Percentiles rank a stretch among this genome's conserved stretches.
Evolutionary conservation across 208 protist species (phyloP).

Genomic region (Sergeia podlipaevii): DNA sequence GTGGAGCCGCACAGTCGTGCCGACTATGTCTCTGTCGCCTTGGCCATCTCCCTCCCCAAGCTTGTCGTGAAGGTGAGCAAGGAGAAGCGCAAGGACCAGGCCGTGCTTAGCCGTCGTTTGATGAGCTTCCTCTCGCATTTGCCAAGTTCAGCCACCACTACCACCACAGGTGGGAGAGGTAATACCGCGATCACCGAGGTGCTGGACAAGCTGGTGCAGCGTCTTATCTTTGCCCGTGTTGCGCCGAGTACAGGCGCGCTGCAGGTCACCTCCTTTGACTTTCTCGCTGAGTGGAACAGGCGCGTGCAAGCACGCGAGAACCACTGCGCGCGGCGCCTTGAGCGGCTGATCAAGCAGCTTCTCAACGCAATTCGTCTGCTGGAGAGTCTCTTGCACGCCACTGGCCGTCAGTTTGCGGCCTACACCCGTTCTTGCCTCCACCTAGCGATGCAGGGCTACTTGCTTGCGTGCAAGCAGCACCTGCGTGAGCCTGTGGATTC

Average conservation of each 20-base stretch:
- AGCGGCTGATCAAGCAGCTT: constrained; percentile 59
- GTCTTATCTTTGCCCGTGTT: constrained; percentile 58
- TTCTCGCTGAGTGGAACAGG: constrained; percentile 20
- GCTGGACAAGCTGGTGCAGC: constrained; percentile 61
- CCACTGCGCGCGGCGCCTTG: constrained; percentile 37
- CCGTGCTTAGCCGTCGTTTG: constrained; percentile 71
- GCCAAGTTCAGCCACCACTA: constrained; percentile 6
- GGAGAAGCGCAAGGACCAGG: constrained; percentile 76
- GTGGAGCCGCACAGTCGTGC: constrained; percentile 43
- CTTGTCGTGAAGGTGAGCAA: constrained; percentile 62
- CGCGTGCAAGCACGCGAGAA: not conserved
- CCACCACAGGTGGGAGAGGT: not conserved
- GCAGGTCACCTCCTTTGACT: constrained; percentile 11
- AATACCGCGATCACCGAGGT: constrained; percentile 39
- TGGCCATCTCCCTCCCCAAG: constrained; percentile 75
- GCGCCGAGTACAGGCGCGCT: constrained; percentile 4
- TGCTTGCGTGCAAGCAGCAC: constrained; percentile 64
- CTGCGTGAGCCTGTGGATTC: constrained; percentile 29
- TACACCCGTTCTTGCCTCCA: constrained; percentile 63
- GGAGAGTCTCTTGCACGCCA: constrained; percentile 54
- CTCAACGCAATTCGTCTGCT: constrained; percentile 55
- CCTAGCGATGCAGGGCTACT: constrained; percentile 64
- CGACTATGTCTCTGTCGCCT: constrained; percentile 65
- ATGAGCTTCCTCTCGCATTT: constrained; percentile 73
- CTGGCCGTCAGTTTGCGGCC: constrained; percentile 56